These are phyloP conservation scores for Sporothrix humicola DNA, from an alignment of 2,329 filamentous ascomycete species.

Conservation along the genomic window DNA sequence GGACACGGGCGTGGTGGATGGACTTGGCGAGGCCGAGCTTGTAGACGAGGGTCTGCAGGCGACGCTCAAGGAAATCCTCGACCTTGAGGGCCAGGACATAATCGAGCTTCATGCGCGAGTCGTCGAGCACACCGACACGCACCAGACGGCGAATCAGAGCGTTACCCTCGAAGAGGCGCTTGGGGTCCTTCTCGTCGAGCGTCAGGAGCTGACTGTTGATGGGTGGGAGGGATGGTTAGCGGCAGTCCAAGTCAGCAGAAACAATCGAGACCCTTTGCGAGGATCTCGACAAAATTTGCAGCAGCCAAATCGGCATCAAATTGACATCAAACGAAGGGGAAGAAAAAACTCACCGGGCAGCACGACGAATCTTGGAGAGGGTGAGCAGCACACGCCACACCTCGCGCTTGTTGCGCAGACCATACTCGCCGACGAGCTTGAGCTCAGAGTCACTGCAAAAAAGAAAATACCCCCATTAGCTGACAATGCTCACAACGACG, in stretches of 20 bases:
- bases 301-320: background rate
- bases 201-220: conserved; percentile 91
- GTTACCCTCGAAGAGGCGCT: conserved; percentile 99
- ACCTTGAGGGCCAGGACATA: conserved; percentile 99
- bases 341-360: conserved; percentile 79
- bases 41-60: conserved; percentile 99
- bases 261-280: background rate
- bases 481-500: conserved; percentile 73
- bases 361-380: conserved; percentile 99
- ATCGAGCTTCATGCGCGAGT: conserved; percentile 99
- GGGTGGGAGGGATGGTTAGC: conserved; percentile 11
- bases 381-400: conserved; percentile 99
- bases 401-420: conserved; percentile 99
- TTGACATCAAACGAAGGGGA: background rate
- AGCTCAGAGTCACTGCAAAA: conserved; percentile 90
- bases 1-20: conserved; percentile 99
- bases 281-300: too few relatives aligned
- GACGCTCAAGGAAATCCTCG: conserved; percentile 99
- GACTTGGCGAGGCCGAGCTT: conserved; percentile 99
- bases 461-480: conserved; percentile 37
- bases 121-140: conserved; percentile 98
- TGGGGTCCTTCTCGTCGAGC: conserved; percentile 99
- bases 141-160: conserved; percentile 99
- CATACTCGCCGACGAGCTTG: conserved; percentile 99
- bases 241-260: background rate